Evolutionary conservation across 106 monocot genomes (phyloP).

Genomic region (Dendrobium huoshanense): DNA sequence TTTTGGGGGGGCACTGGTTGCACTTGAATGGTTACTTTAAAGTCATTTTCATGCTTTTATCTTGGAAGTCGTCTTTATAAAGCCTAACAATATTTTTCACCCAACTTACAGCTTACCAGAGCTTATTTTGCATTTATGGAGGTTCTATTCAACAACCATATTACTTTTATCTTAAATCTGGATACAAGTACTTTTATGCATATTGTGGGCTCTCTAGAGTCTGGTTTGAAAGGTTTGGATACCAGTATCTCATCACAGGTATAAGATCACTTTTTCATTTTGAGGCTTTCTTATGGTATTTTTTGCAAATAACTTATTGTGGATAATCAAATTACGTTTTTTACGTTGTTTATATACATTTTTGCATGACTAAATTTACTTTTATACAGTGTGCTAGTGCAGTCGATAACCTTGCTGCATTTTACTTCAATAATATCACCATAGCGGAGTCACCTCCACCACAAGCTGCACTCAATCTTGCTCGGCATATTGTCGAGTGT

Average conservation of each 20-base stretch:
- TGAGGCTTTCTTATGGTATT: not conserved
- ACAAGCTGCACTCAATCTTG: conserved; percentile 67
- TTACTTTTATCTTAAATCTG: conserved; percentile 68
- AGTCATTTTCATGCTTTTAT: not conserved
- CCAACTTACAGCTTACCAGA: conserved; percentile 64
- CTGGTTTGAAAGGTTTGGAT: conserved; percentile 94
- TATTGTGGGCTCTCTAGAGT: conserved; percentile 89
- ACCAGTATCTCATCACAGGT: conserved; percentile 87
- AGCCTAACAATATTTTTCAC: not conserved
- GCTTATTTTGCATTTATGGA: conserved; percentile 89
- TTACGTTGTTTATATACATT: not conserved
- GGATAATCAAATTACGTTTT: not conserved
- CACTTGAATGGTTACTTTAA: not conserved
- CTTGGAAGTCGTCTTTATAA: not conserved
- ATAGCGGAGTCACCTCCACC: conserved; percentile 66
- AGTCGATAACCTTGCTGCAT: conserved; percentile 82
- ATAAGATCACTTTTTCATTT: not conserved
- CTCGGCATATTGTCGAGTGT: conserved; percentile 73
- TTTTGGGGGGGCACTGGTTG: no score
- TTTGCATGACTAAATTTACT: conserved; percentile 1
- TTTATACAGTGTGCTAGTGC: conserved; percentile 78
- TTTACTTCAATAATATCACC: conserved; percentile 91
- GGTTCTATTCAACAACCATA: conserved; percentile 84
- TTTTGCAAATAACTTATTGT: not conserved
- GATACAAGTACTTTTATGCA: conserved; percentile 83